Evolutionary conservation across 441 rosid genomes (phyloP).

Genomic region (Monsonia emarginata): DNA sequence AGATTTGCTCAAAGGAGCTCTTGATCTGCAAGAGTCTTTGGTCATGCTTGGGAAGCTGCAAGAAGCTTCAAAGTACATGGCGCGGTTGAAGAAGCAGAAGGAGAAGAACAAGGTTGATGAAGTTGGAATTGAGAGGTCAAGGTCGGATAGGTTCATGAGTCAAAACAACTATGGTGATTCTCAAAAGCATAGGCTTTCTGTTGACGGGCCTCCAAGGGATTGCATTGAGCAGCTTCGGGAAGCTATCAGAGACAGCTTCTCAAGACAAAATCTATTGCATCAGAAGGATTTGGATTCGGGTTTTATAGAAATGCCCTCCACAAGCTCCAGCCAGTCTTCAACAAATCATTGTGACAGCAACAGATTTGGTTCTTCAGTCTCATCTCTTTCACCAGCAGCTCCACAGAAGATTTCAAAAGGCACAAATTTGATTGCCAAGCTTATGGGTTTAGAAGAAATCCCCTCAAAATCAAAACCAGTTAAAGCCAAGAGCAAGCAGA

Average conservation of each 20-base stretch:
- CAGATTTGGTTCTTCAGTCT: constrained; percentile 26
- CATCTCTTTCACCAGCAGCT: constrained; percentile 28
- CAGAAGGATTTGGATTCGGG: constrained; percentile 27
- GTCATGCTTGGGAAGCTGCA: constrained; percentile 67
- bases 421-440: constrained; percentile 67
- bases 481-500: no score
- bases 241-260: constrained; percentile 47
- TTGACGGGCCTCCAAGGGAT: constrained; percentile 42
- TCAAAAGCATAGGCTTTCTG: constrained; percentile 28
- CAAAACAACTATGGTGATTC: constrained; percentile 16
- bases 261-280: constrained; percentile 45
- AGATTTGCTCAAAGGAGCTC: constrained; percentile 70
- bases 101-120: constrained; percentile 27
- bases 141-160: constrained; percentile 32
- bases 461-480: constrained; percentile 33
- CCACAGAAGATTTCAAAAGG: constrained; percentile 28
- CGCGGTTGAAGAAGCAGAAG: constrained; percentile 37
- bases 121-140: constrained; percentile 23
- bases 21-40: constrained; percentile 77
- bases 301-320: constrained; percentile 45
- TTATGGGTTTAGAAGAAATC: constrained; percentile 81
- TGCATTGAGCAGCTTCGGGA: constrained; percentile 50
- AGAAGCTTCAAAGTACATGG: constrained; percentile 46
- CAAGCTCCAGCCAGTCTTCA: constrained; percentile 63
- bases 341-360: constrained; percentile 19